A percentile compares a stretch with the other conserved stretches of the same genome.
Evolutionary conservation across 805 yeast genomes (phyloP).

Genomic region (Wickerhamiella musiphila): DNA sequence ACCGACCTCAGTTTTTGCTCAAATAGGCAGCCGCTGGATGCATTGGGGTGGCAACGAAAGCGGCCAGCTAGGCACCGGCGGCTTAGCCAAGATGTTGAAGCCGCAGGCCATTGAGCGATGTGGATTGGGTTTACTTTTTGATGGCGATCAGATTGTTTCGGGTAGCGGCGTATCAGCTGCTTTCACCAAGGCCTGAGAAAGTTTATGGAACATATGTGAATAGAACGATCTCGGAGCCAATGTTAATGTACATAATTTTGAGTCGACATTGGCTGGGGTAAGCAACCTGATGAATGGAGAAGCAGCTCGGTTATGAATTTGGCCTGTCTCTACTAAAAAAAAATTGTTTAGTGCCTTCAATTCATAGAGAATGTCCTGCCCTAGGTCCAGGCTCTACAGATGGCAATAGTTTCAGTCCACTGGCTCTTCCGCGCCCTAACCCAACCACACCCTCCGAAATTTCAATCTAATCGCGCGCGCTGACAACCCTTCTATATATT

Average conservation of each 20-base stretch:
- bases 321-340: too few species aligned
- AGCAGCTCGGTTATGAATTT: too few species aligned
- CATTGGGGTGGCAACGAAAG: slow-evolving; percentile 72
- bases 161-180: slow-evolving; percentile 14
- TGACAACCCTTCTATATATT: too few species aligned
- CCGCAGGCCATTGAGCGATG: slow-evolving; percentile 8
- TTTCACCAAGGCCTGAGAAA: slow-evolving; percentile 6
- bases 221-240: not conserved
- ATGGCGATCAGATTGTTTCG: slow-evolving; percentile 11
- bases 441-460: too few species aligned
- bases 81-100: slow-evolving; percentile 32
- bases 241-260: too few species aligned
- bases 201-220: not conserved
- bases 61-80: slow-evolving; percentile 80
- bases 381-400: too few species aligned
- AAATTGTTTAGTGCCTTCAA: too few species aligned
- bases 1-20: slow-evolving; percentile 43
- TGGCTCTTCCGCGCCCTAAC: too few species aligned
- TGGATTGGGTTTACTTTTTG: slow-evolving; percentile 1
- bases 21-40: slow-evolving; percentile 27
- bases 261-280: too few species aligned
- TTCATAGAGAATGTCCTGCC: too few species aligned
- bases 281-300: too few species aligned
- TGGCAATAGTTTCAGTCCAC: too few species aligned
- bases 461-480: not conserved